Percentiles rank a stretch among this genome's conserved stretches.
Conservation (phyloP, 257 asterid genomes). For the Lavandula angustifolia region DNA sequence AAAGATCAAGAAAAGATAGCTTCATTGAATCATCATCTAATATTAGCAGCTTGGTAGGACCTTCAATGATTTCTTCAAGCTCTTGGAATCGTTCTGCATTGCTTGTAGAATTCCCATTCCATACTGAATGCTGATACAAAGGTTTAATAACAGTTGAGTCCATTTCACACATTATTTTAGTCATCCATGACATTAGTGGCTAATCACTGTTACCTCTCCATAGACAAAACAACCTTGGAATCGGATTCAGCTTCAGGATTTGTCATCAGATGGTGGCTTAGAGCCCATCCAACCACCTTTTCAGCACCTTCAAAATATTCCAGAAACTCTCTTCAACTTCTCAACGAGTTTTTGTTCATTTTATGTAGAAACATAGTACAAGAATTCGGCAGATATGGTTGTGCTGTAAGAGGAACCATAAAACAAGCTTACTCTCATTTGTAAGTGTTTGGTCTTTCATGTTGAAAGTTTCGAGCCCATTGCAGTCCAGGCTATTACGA, state of each 20-base stretch:
- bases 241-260: conserved; percentile 54
- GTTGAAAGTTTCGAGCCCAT: conserved; percentile 61
- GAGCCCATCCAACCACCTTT: conserved; percentile 86
- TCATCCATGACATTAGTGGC: conserved; percentile 29
- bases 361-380: neutral
- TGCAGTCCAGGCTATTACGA: conserved; percentile 72
- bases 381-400: conserved; percentile 17
- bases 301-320: conserved; percentile 61
- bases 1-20: conserved; percentile 8
- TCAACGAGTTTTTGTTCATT: conserved; percentile 21
- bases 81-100: conserved; percentile 69
- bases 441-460: conserved; percentile 80
- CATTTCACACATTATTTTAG: conserved; percentile 9
- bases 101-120: conserved; percentile 67
- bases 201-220: conserved; percentile 59
- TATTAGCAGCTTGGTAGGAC: conserved; percentile 40
- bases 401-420: conserved; percentile 13
- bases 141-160: conserved; percentile 27
- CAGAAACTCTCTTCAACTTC: conserved; percentile 24
- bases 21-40: conserved; percentile 14
- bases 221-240: conserved; percentile 50
- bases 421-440: conserved; percentile 62
- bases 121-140: conserved; percentile 61
- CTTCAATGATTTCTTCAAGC: conserved; percentile 80
- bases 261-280: conserved; percentile 68